phyloP scores from a whole-genome alignment of 495 filamentous ascomycete genomes.

The Penicillium crystallinum region DNA sequence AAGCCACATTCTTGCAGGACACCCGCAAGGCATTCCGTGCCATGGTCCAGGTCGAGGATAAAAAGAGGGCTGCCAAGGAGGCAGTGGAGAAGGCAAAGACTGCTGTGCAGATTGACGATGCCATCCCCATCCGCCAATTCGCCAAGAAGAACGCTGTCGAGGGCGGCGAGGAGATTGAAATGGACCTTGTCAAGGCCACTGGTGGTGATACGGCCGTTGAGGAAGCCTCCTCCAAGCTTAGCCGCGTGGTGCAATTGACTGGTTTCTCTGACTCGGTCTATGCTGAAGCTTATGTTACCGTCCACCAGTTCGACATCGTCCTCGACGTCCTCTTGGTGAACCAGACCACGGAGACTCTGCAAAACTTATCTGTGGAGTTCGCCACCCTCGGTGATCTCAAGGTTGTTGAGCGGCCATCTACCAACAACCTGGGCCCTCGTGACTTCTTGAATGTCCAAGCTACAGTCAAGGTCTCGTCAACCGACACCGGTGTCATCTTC shows the following conservation, averaged over 20 bases:
- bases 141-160: constrained; percentile 87
- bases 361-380: constrained; percentile 97
- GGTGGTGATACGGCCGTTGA: constrained; percentile 82
- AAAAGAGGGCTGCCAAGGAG: constrained; percentile 89
- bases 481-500: constrained; percentile 98
- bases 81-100: constrained; percentile 88
- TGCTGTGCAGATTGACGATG: constrained; percentile 92
- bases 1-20: constrained; percentile 90
- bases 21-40: constrained; percentile 93
- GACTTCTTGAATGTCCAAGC: constrained; percentile 97
- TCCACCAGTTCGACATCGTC: constrained; percentile 98
- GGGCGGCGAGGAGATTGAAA: constrained; percentile 76
- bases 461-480: constrained; percentile 98
- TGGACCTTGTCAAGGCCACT: constrained; percentile 90
- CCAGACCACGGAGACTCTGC: constrained; percentile 92
- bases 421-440: constrained; percentile 88
- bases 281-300: constrained; percentile 96
- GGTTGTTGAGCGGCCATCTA: constrained; percentile 93
- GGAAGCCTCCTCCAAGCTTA: constrained; percentile 87
- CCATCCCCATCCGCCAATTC: constrained; percentile 85
- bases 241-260: constrained; percentile 92
- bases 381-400: constrained; percentile 97
- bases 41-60: constrained; percentile 98
- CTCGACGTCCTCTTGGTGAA: constrained; percentile 96
- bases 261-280: constrained; percentile 99